These are phyloP conservation scores for Lophiostoma macrostomum DNA, from an alignment of 495 filamentous ascomycete species.

Conservation along the genomic window DNA sequence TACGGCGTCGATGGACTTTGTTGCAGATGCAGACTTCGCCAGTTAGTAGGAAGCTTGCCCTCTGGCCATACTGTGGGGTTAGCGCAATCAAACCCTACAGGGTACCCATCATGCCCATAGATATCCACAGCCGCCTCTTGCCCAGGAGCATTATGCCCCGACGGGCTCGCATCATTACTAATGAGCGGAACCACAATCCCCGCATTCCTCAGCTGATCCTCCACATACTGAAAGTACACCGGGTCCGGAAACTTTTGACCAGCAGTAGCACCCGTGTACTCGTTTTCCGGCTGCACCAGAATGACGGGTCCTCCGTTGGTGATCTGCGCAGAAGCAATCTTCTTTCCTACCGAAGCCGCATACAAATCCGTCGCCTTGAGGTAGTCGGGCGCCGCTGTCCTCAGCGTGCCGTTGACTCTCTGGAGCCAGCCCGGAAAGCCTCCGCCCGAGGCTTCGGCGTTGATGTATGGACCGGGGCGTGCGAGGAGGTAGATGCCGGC, in stretches of 20 bases:
- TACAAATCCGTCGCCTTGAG: slow-evolving; percentile 63
- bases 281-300: slow-evolving; percentile 76
- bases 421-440: slow-evolving; percentile 67
- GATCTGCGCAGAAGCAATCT: slow-evolving; percentile 72
- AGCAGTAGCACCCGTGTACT: slow-evolving; percentile 55
- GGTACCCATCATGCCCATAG: slow-evolving; percentile 74
- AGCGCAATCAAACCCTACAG: slow-evolving; percentile 51
- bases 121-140: slow-evolving; percentile 69
- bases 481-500: slow-evolving; percentile 74
- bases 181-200: slow-evolving; percentile 74
- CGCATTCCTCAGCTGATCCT: slow-evolving; percentile 63
- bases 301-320: slow-evolving; percentile 77
- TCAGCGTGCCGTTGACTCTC: slow-evolving; percentile 57
- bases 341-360: slow-evolving; percentile 45
- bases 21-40: slow-evolving; percentile 47
- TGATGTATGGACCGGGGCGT: slow-evolving; percentile 66
- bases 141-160: slow-evolving; percentile 64
- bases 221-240: slow-evolving; percentile 66
- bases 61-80: slow-evolving; percentile 46
- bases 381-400: slow-evolving; percentile 59
- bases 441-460: slow-evolving; percentile 63
- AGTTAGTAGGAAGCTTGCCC: slow-evolving; percentile 43
- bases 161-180: slow-evolving; percentile 63
- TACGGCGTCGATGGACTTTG: slow-evolving; percentile 66
- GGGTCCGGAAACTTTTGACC: slow-evolving; percentile 42